Evolutionary conservation across 148 eudicot species (phyloP).

Genomic region (Agrostemma githago): DNA sequence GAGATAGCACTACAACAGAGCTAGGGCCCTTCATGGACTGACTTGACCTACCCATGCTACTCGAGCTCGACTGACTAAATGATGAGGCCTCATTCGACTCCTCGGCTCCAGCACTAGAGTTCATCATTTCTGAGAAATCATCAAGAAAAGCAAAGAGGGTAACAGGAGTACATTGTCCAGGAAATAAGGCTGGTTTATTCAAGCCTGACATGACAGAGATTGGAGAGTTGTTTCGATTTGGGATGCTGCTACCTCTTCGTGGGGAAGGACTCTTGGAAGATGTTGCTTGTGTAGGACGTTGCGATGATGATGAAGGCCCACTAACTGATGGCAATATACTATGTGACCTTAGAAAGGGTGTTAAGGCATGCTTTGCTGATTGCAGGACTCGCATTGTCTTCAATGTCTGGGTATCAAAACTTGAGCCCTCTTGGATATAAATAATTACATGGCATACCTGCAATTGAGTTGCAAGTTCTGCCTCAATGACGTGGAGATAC

Average conservation of each 20-base stretch:
- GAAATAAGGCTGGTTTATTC: constrained; percentile 66
- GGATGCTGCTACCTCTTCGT: constrained; percentile 51
- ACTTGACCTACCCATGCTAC: constrained; percentile 42
- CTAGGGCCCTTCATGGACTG: constrained; percentile 51
- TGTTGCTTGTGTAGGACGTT: constrained; percentile 41
- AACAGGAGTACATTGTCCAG: constrained; percentile 94
- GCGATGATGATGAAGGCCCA: constrained; percentile 47
- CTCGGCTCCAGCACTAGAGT: constrained; percentile 41
- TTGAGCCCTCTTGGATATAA: constrained; percentile 77
- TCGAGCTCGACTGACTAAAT: constrained; percentile 43
- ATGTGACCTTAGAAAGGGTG: constrained; percentile 53
- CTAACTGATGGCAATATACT: constrained; percentile 35
- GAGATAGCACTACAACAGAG: constrained; percentile 77
- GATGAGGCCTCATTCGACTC: constrained; percentile 45
- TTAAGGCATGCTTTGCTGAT: constrained; percentile 75
- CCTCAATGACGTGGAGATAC: constrained; percentile 8
- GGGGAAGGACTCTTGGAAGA: constrained; percentile 63
- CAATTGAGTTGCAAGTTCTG: constrained; percentile 22
- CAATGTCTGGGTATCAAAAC: constrained; percentile 57
- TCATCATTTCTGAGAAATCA: constrained; percentile 57
- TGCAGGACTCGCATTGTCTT: constrained; percentile 68
- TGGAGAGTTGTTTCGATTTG: constrained; percentile 54
- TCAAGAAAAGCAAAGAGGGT: constrained; percentile 79
- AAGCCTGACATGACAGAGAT: constrained; percentile 57
- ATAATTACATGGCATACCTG: constrained; percentile 93